Percentiles rank a stretch among this genome's conserved stretches.
These are phyloP conservation scores for Tricholoma sp. DNA, from an alignment of 768 basidiomycete genomes.

Conservation along the genomic window DNA sequence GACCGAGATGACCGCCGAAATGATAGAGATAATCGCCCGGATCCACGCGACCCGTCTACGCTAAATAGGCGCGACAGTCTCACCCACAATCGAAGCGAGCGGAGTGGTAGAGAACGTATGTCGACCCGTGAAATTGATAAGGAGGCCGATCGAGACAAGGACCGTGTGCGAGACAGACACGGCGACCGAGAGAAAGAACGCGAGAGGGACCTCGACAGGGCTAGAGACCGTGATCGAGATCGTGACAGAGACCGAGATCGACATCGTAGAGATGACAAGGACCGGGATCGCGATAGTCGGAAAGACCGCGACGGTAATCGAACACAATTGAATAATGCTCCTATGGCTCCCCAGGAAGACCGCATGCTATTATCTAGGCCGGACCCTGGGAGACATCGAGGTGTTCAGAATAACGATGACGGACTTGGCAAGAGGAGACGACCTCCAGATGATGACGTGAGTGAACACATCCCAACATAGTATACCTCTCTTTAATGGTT, in stretches of 20 bases:
- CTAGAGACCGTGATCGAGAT: constrained; percentile 41
- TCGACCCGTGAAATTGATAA: constrained; percentile 37
- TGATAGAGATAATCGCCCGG: constrained; percentile 49
- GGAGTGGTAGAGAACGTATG: constrained; percentile 38
- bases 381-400: constrained; percentile 54
- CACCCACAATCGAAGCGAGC: constrained; percentile 48
- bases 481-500: constrained; percentile 8
- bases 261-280: constrained; percentile 56
- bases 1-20: constrained; percentile 48
- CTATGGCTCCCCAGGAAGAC: constrained; percentile 38
- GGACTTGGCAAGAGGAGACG: constrained; percentile 69
- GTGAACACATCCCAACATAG: constrained; percentile 18
- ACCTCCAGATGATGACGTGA: constrained; percentile 68
- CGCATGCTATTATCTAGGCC: constrained; percentile 54
- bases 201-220: constrained; percentile 54
- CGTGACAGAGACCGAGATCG: constrained; percentile 47
- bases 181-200: constrained; percentile 53
- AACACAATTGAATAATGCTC: constrained; percentile 28
- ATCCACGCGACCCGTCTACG: constrained; percentile 35
- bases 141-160: constrained; percentile 42
- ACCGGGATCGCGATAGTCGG: constrained; percentile 57
- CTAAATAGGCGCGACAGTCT: constrained; percentile 44
- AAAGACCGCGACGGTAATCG: constrained; percentile 54
- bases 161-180: constrained; percentile 43
- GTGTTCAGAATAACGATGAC: constrained; percentile 48